Conservation (phyloP, 2,329 filamentous ascomycete genomes). For the Sclerotiophoma versabilis region DNA sequence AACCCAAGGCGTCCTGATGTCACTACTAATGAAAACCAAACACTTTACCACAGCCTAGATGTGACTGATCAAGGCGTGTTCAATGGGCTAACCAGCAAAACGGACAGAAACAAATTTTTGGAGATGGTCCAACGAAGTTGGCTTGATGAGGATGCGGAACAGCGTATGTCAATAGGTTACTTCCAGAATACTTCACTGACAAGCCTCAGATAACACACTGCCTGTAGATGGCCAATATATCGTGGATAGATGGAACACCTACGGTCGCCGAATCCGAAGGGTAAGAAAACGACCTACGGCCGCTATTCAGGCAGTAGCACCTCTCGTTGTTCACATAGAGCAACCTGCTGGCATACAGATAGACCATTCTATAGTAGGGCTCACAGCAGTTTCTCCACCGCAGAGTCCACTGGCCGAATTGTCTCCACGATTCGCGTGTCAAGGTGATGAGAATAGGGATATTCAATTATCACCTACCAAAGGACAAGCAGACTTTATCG, state of each 20-base stretch:
- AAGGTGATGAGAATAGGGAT: background rate
- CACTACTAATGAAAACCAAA: background rate
- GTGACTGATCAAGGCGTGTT: background rate
- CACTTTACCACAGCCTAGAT: background rate
- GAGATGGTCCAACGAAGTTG: background rate
- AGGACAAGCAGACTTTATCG: background rate
- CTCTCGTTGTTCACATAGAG: background rate
- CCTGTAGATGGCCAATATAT: background rate
- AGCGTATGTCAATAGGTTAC: background rate
- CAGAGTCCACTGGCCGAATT: background rate
- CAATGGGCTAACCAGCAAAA: background rate
- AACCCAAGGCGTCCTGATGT: background rate
- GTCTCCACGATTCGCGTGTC: background rate
- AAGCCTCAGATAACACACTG: background rate
- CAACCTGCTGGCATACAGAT: too few species aligned
- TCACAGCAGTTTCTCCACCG: background rate
- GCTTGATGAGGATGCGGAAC: background rate
- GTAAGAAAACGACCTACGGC: background rate
- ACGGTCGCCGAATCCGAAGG: background rate
- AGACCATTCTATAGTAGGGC: too few species aligned
- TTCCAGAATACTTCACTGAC: background rate
- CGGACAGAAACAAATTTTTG: background rate
- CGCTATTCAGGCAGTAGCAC: background rate
- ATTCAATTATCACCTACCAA: background rate
- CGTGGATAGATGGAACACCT: background rate